These are phyloP conservation scores for California macrophylla DNA, from an alignment of 441 rosid genomes.

Conservation along the genomic window DNA sequence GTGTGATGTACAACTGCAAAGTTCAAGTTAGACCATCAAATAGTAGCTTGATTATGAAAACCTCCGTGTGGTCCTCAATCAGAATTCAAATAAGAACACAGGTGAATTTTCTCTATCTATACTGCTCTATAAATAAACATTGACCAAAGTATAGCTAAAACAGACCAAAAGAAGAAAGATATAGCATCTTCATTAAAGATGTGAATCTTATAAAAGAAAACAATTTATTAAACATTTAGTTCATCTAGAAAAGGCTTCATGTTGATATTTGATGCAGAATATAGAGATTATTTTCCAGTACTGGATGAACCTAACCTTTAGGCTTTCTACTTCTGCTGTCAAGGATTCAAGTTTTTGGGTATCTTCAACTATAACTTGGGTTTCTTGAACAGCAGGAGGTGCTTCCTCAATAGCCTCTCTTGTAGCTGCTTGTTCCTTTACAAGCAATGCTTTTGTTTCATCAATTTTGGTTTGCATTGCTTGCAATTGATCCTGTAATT, in stretches of 20 bases:
- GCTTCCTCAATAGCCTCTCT: conserved; percentile 83
- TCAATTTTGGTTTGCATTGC: conserved; percentile 71
- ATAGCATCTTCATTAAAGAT: not conserved
- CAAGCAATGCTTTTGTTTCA: conserved; percentile 53
- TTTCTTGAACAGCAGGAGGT: conserved; percentile 79
- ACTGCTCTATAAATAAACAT: not conserved
- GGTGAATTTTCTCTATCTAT: not conserved
- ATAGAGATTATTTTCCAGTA: not conserved
- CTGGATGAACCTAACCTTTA: conserved; percentile 19
- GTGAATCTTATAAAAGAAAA: not conserved
- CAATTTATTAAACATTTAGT: not conserved
- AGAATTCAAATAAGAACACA: not conserved
- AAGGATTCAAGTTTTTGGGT: conserved; percentile 68
- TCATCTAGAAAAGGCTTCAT: not conserved
- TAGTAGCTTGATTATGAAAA: not conserved
- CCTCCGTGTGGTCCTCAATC: not conserved
- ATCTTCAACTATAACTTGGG: conserved; percentile 83
- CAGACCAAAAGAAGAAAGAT: not conserved
- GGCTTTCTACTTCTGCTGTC: conserved; percentile 59
- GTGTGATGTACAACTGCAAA: too few species aligned
- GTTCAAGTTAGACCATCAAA: too few species aligned
- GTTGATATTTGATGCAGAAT: not conserved
- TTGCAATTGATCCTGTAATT: conserved; percentile 56
- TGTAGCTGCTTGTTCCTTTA: conserved; percentile 63
- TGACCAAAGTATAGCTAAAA: not conserved